Evolutionary conservation across 2,329 filamentous ascomycete species (phyloP).

Genomic region (Apiospora hydei): DNA sequence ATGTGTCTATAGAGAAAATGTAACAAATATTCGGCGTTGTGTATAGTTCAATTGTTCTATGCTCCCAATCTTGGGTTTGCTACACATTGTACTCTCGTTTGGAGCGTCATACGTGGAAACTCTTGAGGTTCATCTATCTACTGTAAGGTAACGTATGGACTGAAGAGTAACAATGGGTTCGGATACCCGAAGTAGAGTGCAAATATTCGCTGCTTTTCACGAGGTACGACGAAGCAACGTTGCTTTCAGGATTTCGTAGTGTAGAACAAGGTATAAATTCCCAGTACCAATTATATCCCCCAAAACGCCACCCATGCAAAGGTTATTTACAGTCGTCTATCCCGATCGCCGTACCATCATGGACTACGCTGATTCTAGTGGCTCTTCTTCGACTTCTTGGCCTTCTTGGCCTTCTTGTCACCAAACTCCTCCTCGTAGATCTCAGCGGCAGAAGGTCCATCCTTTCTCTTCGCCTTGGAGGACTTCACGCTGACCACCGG

Average conservation of each 20-base stretch:
- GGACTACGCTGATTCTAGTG: conserved; percentile 1
- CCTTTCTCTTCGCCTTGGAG: conserved; percentile 80
- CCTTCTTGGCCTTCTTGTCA: conserved; percentile 55
- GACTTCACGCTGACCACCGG: conserved; percentile 83
- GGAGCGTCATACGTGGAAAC: background rate
- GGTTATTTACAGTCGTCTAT: conserved; percentile 3
- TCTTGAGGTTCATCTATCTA: too few relatives aligned
- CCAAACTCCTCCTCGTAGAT: conserved; percentile 68
- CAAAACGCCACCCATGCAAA: conserved; percentile 24
- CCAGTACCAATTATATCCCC: conserved; percentile 1
- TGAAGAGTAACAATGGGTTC: background rate
- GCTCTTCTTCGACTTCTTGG: conserved; percentile 49
- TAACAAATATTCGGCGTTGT: background rate
- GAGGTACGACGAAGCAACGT: background rate
- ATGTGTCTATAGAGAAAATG: conserved; percentile 8
- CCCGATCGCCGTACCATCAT: background rate
- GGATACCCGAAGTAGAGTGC: background rate
- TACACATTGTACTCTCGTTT: background rate
- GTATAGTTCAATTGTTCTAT: background rate
- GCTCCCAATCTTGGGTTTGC: background rate
- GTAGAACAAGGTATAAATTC: conserved; percentile 11
- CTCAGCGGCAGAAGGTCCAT: conserved; percentile 62
- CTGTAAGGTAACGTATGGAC: background rate
- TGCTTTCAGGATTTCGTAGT: background rate
- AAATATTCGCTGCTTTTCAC: background rate